phyloP scores from a whole-genome alignment of 1,284 basidiomycete species.

The Sphagnurus paluster region DNA sequence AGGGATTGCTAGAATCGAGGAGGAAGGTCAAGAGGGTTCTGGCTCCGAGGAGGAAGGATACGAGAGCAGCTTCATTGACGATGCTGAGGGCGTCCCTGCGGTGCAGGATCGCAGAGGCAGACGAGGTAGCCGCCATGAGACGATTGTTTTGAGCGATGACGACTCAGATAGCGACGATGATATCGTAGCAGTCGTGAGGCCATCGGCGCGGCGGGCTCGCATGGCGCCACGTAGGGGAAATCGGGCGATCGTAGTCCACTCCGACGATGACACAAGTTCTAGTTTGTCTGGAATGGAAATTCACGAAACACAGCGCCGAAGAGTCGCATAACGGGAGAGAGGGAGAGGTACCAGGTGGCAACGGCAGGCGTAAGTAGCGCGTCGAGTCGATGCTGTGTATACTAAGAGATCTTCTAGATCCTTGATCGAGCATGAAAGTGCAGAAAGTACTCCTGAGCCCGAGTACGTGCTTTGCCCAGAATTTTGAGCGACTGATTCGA shows the following conservation, averaged over 20 bases:
- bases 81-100: conserved; percentile 20
- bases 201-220: too few species aligned
- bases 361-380: too few species aligned
- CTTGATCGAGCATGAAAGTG: background rate
- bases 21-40: conserved; percentile 25
- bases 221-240: too few species aligned
- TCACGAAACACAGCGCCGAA: too few species aligned
- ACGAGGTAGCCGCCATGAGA: background rate
- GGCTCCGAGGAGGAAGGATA: conserved; percentile 41
- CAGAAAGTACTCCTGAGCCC: background rate
- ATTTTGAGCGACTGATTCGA: background rate
- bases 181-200: conserved; percentile 7
- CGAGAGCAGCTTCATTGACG: conserved; percentile 55
- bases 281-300: too few species aligned
- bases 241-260: too few species aligned
- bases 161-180: conserved; percentile 3
- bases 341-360: too few species aligned
- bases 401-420: background rate
- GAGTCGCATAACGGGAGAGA: too few species aligned
- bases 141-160: background rate
- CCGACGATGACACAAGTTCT: too few species aligned
- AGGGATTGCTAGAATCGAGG: conserved; percentile 12
- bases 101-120: background rate
- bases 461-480: background rate
- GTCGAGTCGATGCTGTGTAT: too few species aligned